Evolutionary conservation across 1,284 basidiomycete species (phyloP).

Genomic region (Ceratobasidium sp.): DNA sequence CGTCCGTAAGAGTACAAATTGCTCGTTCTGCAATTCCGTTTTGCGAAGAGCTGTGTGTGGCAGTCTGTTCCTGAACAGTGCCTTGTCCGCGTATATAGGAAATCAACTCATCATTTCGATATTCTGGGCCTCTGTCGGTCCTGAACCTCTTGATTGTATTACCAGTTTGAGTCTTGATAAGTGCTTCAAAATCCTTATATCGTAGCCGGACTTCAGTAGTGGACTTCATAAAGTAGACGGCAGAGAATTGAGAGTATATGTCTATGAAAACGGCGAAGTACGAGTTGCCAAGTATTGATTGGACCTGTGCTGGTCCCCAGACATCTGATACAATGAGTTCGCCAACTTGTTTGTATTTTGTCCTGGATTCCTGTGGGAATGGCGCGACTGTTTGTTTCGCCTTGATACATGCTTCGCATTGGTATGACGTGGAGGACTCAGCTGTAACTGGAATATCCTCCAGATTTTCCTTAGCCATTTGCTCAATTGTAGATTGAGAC

Average conservation of each 20-base stretch:
- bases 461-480: not conserved
- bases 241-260: not conserved
- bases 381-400: not conserved
- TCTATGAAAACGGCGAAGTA: slow-evolving; percentile 6
- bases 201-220: not conserved
- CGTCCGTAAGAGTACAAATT: slow-evolving; percentile 49
- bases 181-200: not conserved
- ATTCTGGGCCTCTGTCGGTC: not conserved
- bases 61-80: slow-evolving; percentile 17
- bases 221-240: not conserved
- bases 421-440: not conserved
- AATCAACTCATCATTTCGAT: not conserved
- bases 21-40: slow-evolving; percentile 55
- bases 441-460: not conserved
- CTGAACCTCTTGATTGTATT: not conserved
- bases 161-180: not conserved
- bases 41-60: slow-evolving; percentile 52
- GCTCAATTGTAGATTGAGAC: not conserved
- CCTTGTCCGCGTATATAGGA: not conserved
- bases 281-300: too few relatives aligned
- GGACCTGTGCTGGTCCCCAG: not conserved
- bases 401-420: slow-evolving; percentile 11
- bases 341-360: not conserved
- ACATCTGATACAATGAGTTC: not conserved
- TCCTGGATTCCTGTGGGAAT: not conserved